Conservation (phyloP, 805 yeast genomes). For the Sporopachydermia lactativora region DNA sequence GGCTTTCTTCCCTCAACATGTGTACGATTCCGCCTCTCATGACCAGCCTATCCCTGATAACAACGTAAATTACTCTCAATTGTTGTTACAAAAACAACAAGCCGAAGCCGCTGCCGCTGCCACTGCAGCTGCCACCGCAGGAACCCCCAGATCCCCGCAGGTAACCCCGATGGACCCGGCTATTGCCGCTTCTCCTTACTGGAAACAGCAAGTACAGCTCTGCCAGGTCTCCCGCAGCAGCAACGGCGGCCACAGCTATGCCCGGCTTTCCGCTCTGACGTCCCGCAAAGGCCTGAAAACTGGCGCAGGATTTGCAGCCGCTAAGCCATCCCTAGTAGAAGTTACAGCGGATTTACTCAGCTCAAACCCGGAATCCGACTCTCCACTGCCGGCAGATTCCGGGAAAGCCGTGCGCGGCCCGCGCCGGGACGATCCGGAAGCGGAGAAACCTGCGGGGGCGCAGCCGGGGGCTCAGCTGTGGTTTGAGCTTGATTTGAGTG, state of each 20-base stretch:
- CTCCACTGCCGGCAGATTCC: slow-evolving; percentile 24
- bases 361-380: slow-evolving; percentile 12
- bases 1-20: slow-evolving; percentile 4
- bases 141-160: slow-evolving; percentile 12
- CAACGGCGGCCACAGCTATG: slow-evolving; percentile 65
- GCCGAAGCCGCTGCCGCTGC: slow-evolving; percentile 9
- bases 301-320: slow-evolving; percentile 14
- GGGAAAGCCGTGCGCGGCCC: slow-evolving; percentile 15
- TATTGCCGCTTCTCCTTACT: slow-evolving; percentile 29
- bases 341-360: slow-evolving; percentile 14
- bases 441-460: slow-evolving; percentile 8
- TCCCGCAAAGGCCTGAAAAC: slow-evolving; percentile 28
- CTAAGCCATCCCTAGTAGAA: slow-evolving; percentile 7
- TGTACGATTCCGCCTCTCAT: no score
- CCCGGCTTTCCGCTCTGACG: slow-evolving; percentile 65
- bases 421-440: slow-evolving; percentile 3
- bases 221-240: slow-evolving; percentile 58
- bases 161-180: slow-evolving; percentile 20
- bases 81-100: slow-evolving; percentile 14
- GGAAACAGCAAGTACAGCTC: slow-evolving; percentile 73
- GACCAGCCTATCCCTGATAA: no score
- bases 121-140: slow-evolving; percentile 7
- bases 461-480: slow-evolving; percentile 44
- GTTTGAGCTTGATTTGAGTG: slow-evolving; percentile 88
- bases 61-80: no score